Evolutionary conservation across 371 early-diverging fungal genomes (phyloP), one percentile per base, ranked within the genome.

Genomic region (Mortierella polycephala): DNA sequence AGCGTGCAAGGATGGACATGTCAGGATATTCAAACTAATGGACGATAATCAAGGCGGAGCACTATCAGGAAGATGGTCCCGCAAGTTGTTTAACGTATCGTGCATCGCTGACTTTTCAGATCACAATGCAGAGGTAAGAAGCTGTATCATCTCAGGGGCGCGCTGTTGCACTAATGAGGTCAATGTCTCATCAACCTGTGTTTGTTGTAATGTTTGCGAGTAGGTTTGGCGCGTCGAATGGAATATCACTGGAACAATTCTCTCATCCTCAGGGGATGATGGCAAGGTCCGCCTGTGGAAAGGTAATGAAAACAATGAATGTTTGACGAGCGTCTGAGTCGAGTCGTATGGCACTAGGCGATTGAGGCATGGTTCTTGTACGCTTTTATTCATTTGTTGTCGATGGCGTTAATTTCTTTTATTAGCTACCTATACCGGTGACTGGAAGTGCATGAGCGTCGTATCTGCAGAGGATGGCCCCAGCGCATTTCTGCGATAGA

Each of bases 241-340:
- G 96, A 98, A 98, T 82, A 83, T 96, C 39, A 93, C 94, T 5
- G 98, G 98, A 5, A 96, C 98, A 0, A 91, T 96, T 47, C 83
- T 98, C 20, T 89, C 92, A 5, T 93, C 93, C 12, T 92, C 94
- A 56, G 96, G 97, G 21, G 96, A 96, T 70, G 98, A 98, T 82
- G 97, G 98, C 21, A 92, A 89, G 67, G 87, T 96, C 16, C 87
- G 96, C 2, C 81, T 96, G 57, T 98, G 97, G 96, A 94, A 91
- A 75, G 83, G 83, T 83, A 72, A 64, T 56, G 12, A 47, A 7
- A 51, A 11, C 16, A 13, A 16, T 46, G 11, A 6, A 16, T 46
- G 46, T 46, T 46, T 11, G 11, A 13, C 13, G 16, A 46, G 2
- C 11, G 46, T 13, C 13, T 46, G 46, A 46, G 16, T 46, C 16